Conservation (phyloP, 2,329 filamentous ascomycete species). For the Pseudocercospora cruenta region DNA sequence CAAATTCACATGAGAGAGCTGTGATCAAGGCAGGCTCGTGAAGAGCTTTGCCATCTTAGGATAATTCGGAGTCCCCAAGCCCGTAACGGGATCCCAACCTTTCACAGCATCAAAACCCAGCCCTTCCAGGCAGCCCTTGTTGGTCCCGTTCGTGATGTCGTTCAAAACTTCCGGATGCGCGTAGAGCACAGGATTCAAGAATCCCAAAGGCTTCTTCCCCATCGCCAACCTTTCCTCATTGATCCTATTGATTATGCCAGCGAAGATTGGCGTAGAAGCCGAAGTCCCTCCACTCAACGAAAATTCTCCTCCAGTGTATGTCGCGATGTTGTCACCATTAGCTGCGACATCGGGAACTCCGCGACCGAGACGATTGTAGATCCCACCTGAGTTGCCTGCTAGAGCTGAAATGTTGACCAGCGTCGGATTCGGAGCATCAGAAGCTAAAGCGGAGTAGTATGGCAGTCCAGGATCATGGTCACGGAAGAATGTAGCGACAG, state of each 20-base stretch:
- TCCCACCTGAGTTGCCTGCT: slow-evolving; percentile 25
- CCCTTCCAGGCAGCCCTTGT: slow-evolving; percentile 33
- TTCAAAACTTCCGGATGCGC: slow-evolving; percentile 16
- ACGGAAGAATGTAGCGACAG: slow-evolving; percentile 41
- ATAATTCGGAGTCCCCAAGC: slow-evolving; percentile 35
- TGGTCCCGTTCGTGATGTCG: slow-evolving; percentile 28
- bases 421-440: slow-evolving; percentile 14
- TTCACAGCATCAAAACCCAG: slow-evolving; percentile 16
- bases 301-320: slow-evolving; percentile 45
- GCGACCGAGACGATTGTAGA: slow-evolving; percentile 37
- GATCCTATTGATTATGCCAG: slow-evolving; percentile 30
- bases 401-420: slow-evolving; percentile 16
- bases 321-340: slow-evolving; percentile 45
- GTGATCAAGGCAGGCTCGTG: slow-evolving; percentile 19
- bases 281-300: slow-evolving; percentile 33
- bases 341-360: slow-evolving; percentile 44
- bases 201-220: slow-evolving; percentile 36
- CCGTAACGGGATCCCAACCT: slow-evolving; percentile 35
- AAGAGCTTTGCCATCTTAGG: slow-evolving; percentile 34
- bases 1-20: no score
- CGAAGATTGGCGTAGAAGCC: slow-evolving; percentile 35
- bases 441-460: slow-evolving; percentile 27
- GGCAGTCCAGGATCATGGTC: slow-evolving; percentile 29
- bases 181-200: slow-evolving; percentile 40
- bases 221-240: slow-evolving; percentile 31